Conservation (phyloP, 805 yeast species). For the Vanderwaltozyma verrucispora region DNA sequence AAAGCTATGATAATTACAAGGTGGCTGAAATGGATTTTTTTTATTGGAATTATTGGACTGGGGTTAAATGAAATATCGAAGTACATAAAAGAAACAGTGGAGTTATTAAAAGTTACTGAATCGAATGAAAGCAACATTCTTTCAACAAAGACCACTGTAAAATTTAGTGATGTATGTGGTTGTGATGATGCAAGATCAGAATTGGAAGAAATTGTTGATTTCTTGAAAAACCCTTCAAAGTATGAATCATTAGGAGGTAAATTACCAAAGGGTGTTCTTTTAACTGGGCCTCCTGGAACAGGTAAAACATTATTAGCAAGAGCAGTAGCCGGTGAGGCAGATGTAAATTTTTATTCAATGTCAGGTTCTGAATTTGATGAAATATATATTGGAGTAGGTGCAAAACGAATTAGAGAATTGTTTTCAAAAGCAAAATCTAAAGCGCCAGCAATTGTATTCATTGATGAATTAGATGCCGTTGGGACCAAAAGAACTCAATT, state of each 20-base stretch:
- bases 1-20: constrained; percentile 62
- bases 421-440: constrained; percentile 83
- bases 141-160: constrained; percentile 69
- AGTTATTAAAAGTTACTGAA: constrained; percentile 50
- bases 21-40: constrained; percentile 79
- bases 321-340: constrained; percentile 97
- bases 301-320: constrained; percentile 28
- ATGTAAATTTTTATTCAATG: constrained; percentile 95
- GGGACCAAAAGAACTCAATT: constrained; percentile 68
- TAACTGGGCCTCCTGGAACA: constrained; percentile 41
- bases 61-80: constrained; percentile 65
- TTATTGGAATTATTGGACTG: constrained; percentile 66
- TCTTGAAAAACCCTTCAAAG: constrained; percentile 84
- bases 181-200: constrained; percentile 96
- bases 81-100: constrained; percentile 66
- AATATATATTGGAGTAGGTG: constrained; percentile 95
- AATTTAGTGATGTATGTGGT: constrained; percentile 86
- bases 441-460: constrained; percentile 76
- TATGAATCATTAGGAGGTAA: constrained; percentile 94
- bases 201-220: constrained; percentile 89
- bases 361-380: constrained; percentile 96
- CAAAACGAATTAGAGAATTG: constrained; percentile 86
- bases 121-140: constrained; percentile 66
- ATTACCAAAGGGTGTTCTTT: constrained; percentile 86
- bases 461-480: constrained; percentile 33